Evolutionary conservation across 2,329 filamentous ascomycete species (phyloP), one percentile per base, ranked within the genome.

Genomic region (Penicillium digitatum): DNA sequence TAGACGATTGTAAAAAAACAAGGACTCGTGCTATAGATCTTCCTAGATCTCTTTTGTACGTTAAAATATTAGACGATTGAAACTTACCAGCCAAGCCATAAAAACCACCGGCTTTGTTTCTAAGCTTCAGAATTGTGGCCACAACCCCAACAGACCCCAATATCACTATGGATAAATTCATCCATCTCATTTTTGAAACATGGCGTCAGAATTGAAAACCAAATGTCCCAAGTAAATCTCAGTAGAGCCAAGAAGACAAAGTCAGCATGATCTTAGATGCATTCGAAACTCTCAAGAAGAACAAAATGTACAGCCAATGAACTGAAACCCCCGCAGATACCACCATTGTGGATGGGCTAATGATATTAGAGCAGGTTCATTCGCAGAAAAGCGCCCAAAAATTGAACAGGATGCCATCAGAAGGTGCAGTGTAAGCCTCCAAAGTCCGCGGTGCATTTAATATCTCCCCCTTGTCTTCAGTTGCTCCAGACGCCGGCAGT

Each of bases 401-500:
- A 46, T 22, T 14, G 26, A 38, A 48, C 24, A 48, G 29, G 14
- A 52, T 46, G 40, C 42, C 42, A 52, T 26, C 24, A 35, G 12
- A 48, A 49, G 44, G 10, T n/a, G 44, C 14, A 20, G 24, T 24
- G 18, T n/a, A 48, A 29, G 18, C 29, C 29, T 40, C 38, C 35
- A 40, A 22, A 29, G 31, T 31, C 29, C 22, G 10, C 27, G 20
- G 11, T 20, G 18, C 43, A 29, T 40, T 40, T 48, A 54, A 14
- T 48, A 52, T 37, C 45, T 53, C 54, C 32, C 71, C 55, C 61
- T 70, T 31, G 70, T 64, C 50, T 78, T 78, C 71, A 84, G 68
- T 44, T 77, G 74, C 51, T 81, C 75, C 63, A 87, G 68, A 60
- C 77, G 79, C 64, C 76, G 76, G 71, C 86, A 88, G 62, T 76